These are phyloP conservation scores for Trichoderma atrobrunneum DNA, from an alignment of 2,329 filamentous ascomycete species.

Conservation along the genomic window DNA sequence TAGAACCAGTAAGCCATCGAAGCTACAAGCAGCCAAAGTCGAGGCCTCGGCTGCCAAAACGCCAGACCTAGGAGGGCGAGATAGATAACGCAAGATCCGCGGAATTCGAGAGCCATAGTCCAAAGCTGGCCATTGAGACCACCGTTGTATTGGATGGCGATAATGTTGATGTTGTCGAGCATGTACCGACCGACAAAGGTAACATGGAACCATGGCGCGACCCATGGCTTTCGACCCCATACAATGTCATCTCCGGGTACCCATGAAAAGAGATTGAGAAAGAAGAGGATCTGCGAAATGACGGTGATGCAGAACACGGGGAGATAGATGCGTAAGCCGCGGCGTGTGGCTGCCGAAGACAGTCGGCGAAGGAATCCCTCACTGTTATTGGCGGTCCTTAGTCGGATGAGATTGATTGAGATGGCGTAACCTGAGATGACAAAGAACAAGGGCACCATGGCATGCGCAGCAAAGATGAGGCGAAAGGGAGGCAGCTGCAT, in stretches of 20 bases:
- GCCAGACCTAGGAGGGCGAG: not conserved
- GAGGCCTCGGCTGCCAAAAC: conserved; percentile 1
- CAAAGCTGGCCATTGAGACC: conserved; percentile 14
- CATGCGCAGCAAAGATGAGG: conserved; percentile 5
- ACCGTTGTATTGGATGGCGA: conserved; percentile 7
- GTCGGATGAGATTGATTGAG: conserved; percentile 9
- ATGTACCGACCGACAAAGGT: conserved; percentile 7
- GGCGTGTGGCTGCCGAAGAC: conserved; percentile 7
- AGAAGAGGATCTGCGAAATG: conserved; percentile 10
- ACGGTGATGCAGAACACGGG: conserved; percentile 1
- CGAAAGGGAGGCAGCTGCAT: conserved; percentile 5
- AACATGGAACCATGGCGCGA: conserved; percentile 11
- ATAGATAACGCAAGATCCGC: conserved; percentile 8
- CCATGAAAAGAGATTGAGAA: conserved; percentile 10
- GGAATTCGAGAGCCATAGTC: conserved; percentile 15
- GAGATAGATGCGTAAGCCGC: conserved; percentile 9
- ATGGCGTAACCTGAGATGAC: conserved; percentile 10
- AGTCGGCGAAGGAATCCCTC: conserved; percentile 4
- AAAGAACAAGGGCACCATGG: conserved; percentile 15
- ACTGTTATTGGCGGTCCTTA: not conserved
- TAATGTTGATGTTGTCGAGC: conserved; percentile 15
- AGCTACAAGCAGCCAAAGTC: conserved; percentile 7
- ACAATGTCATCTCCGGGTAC: not conserved
- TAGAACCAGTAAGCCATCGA: conserved; percentile 13
- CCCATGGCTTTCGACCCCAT: conserved; percentile 5